Percentiles rank a stretch among this genome's conserved stretches.
Evolutionary conservation across 1,284 basidiomycete genomes (phyloP).

Genomic region (Filobasidium uniguttulatum): DNA sequence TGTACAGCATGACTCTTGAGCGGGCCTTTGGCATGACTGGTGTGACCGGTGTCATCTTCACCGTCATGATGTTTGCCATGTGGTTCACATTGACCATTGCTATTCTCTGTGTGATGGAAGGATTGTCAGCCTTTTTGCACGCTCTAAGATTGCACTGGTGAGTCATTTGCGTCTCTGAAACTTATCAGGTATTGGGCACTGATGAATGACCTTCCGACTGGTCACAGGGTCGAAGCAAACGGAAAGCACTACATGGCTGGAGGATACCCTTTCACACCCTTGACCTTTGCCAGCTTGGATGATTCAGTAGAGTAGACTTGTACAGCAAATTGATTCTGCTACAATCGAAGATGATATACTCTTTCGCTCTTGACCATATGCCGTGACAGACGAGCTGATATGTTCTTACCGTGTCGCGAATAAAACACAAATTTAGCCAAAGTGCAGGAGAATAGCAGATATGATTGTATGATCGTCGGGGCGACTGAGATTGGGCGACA

Average conservation of each 20-base stretch:
- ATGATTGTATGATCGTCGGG: no score
- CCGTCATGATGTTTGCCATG: slow-evolving; percentile 54
- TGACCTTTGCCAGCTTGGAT: slow-evolving; percentile 28
- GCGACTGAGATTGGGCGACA: no score
- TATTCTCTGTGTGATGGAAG: slow-evolving; percentile 87
- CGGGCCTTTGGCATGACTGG: slow-evolving; percentile 39
- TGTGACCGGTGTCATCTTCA: slow-evolving; percentile 39
- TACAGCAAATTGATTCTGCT: no score
- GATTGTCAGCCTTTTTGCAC: slow-evolving; percentile 86
- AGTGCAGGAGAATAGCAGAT: no score
- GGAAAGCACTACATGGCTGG: slow-evolving; percentile 88
- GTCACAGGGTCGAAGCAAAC: slow-evolving; percentile 65
- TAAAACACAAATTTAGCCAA: no score
- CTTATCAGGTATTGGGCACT: neutral
- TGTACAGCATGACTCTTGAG: slow-evolving; percentile 74
- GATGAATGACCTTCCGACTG: slow-evolving; percentile 15
- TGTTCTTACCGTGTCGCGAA: no score
- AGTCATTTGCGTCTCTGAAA: slow-evolving; percentile 3
- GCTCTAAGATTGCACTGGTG: slow-evolving; percentile 88
- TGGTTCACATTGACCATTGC: slow-evolving; percentile 72
- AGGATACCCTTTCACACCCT: slow-evolving; percentile 32
- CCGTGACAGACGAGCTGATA: no score
- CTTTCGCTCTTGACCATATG: no score
- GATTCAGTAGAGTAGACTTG: no score
- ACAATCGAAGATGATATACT: no score